Evolutionary conservation across 306 rosid genomes (phyloP), one percentile per base, ranked within the genome.

Genomic region (Hippophae tibetana): DNA sequence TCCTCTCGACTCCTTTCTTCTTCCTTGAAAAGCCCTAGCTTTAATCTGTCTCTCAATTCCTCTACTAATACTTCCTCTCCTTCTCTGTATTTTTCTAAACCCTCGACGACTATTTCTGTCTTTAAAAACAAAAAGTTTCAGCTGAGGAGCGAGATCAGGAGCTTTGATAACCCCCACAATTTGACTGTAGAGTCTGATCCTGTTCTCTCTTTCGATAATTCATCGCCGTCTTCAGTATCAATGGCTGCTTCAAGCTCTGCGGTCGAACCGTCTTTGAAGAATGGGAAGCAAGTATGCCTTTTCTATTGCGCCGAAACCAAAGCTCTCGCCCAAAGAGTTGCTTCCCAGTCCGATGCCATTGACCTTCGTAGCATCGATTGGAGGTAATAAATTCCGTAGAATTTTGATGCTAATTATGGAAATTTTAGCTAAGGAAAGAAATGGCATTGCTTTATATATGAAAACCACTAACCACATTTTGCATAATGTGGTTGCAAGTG

Each of bases 291-390:
- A 75, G 89, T 92, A 7, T 84, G 80, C 62, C 89, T 92, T 27
- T 92, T 92, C 63, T 86, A 59, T 74, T 85, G 93, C 57, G 84
- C 84, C 42, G 99, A 92, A 81, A 92, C 99, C 62, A 65, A 73
- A 58, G 56, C 78, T 13, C 88, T 92, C 25, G 99, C 99, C 1
- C 73, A 84, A 76, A 80, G 79, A 61, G 75, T 88, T 52, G 88
- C 99, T 0, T 70, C 88, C 2, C 79, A 84, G 61, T 75, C 86
- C 13, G 95, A 88, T 8, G 56, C 82, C 51, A 82, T 92, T 49
- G 94, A 88, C 61, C 86, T 92, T 64, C 93, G 90, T 1, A 55
- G 63, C 56, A 88, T 92, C 68, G 69, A 62, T 18, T 92, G 96
- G 96, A 79, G 94, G 95, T 88, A n/a, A 27, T 47, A 63, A 18